phyloP scores from a whole-genome alignment of 179 eudicot genomes.

The Corrigiola litoralis region DNA sequence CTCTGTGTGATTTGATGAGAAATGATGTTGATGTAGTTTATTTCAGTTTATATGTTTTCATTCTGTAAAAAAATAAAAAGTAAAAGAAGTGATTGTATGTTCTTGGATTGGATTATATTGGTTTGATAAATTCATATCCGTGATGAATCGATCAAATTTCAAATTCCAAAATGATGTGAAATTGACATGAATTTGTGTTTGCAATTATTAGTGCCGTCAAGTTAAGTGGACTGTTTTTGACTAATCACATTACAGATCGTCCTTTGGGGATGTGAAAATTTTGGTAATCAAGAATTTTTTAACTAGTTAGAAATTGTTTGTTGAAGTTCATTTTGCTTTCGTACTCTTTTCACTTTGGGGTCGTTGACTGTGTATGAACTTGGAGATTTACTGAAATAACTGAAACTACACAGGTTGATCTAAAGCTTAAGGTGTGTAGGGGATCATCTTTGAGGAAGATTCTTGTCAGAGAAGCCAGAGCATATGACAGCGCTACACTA shows the following conservation, averaged over 20 bases:
- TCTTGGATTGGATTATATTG: neutral
- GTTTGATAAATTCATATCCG: neutral
- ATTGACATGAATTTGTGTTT: conserved; percentile 7
- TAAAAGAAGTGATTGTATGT: too few species aligned
- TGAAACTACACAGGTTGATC: conserved; percentile 58
- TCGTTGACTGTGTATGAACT: neutral
- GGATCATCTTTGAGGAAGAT: conserved; percentile 73
- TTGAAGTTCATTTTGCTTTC: too few species aligned
- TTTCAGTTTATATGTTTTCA: neutral
- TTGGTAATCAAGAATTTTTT: neutral
- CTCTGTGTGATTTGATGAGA: neutral
- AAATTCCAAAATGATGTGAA: conserved; percentile 2
- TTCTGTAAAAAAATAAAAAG: too few species aligned
- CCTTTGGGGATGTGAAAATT: conserved; percentile 7
- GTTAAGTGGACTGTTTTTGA: neutral
- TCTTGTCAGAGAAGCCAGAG: conserved; percentile 66
- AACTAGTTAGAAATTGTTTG: too few species aligned
- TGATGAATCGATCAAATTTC: neutral
- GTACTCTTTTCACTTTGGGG: too few species aligned
- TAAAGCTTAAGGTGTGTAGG: conserved; percentile 84
- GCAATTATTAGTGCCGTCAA: conserved; percentile 4
- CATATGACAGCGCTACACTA: conserved; percentile 42
- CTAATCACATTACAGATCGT: neutral
- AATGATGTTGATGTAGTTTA: neutral
- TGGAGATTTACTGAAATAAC: neutral